These are phyloP conservation scores for Monosporascus sp. DNA, from an alignment of 2,329 filamentous ascomycete species.

Conservation along the genomic window DNA sequence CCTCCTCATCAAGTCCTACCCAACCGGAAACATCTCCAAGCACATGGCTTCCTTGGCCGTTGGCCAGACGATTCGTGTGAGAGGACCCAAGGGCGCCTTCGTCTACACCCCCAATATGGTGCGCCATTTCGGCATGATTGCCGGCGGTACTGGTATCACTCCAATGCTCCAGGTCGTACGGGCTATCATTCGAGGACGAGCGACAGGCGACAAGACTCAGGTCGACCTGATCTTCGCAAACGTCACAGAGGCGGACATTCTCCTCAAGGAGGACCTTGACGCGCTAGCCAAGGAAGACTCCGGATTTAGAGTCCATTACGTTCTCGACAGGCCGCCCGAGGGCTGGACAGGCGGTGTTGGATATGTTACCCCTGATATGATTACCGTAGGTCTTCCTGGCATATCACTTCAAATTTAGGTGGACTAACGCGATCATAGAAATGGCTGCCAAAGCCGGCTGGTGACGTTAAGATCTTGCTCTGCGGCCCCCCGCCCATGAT, in stretches of 20 bases:
- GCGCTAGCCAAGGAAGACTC: slow-evolving; percentile 69
- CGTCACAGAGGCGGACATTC: slow-evolving; percentile 85
- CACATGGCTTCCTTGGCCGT: slow-evolving; percentile 78
- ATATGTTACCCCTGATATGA: slow-evolving; percentile 94
- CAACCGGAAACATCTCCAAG: slow-evolving; percentile 94
- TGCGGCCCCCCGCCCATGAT: slow-evolving; percentile 98
- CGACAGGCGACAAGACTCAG: slow-evolving; percentile 76
- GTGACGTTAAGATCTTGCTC: slow-evolving; percentile 87
- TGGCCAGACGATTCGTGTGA: slow-evolving; percentile 83
- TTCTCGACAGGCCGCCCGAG: slow-evolving; percentile 91
- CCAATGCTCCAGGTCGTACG: slow-evolving; percentile 97
- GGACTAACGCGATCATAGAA: slow-evolving; percentile 46
- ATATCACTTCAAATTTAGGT: neutral
- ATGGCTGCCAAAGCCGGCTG: slow-evolving; percentile 74
- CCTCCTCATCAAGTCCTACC: slow-evolving; percentile 96
- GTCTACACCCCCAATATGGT: slow-evolving; percentile 97
- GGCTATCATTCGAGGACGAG: slow-evolving; percentile 77
- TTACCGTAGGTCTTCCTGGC: slow-evolving; percentile 56
- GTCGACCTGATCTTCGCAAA: slow-evolving; percentile 97
- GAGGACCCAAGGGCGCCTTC: slow-evolving; percentile 95
- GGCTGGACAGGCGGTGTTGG: slow-evolving; percentile 89
- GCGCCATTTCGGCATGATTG: slow-evolving; percentile 94
- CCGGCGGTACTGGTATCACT: slow-evolving; percentile 94
- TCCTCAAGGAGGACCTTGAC: slow-evolving; percentile 90
- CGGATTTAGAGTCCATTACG: slow-evolving; percentile 85